A percentile compares a stretch with the other conserved stretches of the same genome.
Evolutionary conservation across 176 grass and related monocot genomes (phyloP).

Genomic region (Eremochloa ophiuroides): DNA sequence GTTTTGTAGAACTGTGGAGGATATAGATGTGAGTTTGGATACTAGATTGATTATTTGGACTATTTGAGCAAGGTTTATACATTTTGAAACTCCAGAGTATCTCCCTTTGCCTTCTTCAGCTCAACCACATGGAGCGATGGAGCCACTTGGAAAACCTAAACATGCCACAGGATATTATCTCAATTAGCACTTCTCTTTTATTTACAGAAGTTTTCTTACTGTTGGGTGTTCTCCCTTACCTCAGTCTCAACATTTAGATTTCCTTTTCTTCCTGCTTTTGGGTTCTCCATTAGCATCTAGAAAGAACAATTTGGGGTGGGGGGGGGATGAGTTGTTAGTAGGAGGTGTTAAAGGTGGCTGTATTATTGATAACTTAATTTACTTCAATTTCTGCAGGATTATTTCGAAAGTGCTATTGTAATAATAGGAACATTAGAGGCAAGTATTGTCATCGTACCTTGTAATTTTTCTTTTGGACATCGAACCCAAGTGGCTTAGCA

Average conservation of each 20-base stretch:
- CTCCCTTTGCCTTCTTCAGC: constrained; percentile 78
- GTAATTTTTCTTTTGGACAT: constrained; percentile 87
- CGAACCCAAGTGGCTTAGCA: constrained; percentile 86
- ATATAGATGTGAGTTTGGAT: background rate
- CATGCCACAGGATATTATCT: constrained; percentile 1
- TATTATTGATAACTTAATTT: background rate
- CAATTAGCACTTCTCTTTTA: background rate
- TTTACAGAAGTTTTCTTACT: background rate
- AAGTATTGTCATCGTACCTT: constrained; percentile 48
- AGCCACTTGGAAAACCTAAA: constrained; percentile 86
- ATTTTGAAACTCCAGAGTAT: constrained; percentile 90
- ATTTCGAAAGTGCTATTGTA: background rate
- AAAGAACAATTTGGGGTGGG: background rate
- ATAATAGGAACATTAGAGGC: background rate
- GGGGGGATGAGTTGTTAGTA: background rate
- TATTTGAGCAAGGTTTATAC: constrained; percentile 28
- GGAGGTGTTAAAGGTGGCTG: background rate
- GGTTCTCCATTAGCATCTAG: constrained; percentile 79
- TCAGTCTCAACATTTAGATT: constrained; percentile 85
- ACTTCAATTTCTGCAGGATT: background rate
- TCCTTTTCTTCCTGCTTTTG: constrained; percentile 80
- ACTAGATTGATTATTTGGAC: background rate
- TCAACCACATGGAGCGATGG: constrained; percentile 89
- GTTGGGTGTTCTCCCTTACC: constrained; percentile 40
- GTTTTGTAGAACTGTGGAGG: constrained; percentile 69